Conservation (phyloP, 768 basidiomycete species). For the Tylopilus vinaceipallidus region DNA sequence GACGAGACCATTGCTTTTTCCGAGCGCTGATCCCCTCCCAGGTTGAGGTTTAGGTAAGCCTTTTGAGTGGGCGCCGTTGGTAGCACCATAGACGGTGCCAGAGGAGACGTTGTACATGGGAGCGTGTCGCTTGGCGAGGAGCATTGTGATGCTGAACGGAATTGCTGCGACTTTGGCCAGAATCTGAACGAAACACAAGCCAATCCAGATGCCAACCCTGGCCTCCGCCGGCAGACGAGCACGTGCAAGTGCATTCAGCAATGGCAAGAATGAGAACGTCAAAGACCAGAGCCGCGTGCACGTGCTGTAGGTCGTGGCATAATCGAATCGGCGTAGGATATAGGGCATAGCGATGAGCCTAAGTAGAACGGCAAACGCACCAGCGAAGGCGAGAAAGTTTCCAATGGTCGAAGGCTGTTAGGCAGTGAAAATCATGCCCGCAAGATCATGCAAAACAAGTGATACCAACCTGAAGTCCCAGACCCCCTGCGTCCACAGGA, state of each 20-base stretch:
- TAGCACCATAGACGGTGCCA: too few species aligned
- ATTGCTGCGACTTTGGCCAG: conserved; percentile 28
- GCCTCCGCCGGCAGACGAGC: too few species aligned
- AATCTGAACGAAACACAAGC: conserved; percentile 41
- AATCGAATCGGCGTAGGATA: conserved; percentile 10
- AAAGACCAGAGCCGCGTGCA: conserved; percentile 9
- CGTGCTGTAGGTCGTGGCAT: neutral
- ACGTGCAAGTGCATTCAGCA: conserved; percentile 1
- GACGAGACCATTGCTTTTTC: conserved; percentile 60
- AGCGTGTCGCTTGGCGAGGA: conserved; percentile 52
- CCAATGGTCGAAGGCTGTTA: conserved; percentile 53
- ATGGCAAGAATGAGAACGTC: conserved; percentile 1
- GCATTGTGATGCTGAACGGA: conserved; percentile 50
- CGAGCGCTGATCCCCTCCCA: conserved; percentile 36
- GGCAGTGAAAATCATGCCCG: conserved; percentile 12
- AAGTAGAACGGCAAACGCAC: conserved; percentile 43
- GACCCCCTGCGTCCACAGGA: conserved; percentile 49
- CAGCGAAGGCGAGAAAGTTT: conserved; percentile 50
- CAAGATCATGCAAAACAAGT: neutral
- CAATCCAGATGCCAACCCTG: conserved; percentile 40
- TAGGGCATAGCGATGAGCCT: conserved; percentile 50
- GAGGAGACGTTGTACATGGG: conserved; percentile 36
- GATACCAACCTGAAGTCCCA: conserved; percentile 46
- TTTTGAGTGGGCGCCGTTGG: too few species aligned
- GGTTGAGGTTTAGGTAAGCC: too few species aligned